These are phyloP conservation scores for Lodderomyces elongisporus DNA, from an alignment of 1,139 yeast genomes.

Conservation along the genomic window DNA sequence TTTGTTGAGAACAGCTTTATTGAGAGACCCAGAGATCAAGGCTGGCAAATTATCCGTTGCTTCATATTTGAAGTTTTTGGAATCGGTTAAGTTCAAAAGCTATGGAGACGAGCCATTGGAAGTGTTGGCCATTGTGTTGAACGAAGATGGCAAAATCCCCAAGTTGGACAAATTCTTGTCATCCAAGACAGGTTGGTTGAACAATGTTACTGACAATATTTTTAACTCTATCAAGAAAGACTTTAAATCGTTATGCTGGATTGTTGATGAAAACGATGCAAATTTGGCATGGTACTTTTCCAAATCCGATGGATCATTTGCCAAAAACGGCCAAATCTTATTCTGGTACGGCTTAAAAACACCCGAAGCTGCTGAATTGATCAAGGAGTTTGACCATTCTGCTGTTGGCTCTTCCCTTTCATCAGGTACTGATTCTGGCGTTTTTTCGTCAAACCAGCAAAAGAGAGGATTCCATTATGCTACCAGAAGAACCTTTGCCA, in stretches of 20 bases:
- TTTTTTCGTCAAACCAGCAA: constrained; percentile 34
- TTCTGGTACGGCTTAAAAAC: constrained; percentile 93
- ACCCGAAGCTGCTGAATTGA: constrained; percentile 57
- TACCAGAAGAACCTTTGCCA: constrained; percentile 17
- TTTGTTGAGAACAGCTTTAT: constrained; percentile 67
- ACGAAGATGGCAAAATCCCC: constrained; percentile 46
- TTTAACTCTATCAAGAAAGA: constrained; percentile 80
- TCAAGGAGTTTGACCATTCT: constrained; percentile 54
- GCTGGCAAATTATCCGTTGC: constrained; percentile 75
- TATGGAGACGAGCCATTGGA: constrained; percentile 96
- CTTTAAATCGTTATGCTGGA: constrained; percentile 74
- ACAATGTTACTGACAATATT: constrained; percentile 92
- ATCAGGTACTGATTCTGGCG: constrained; percentile 38
- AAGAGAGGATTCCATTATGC: constrained; percentile 35
- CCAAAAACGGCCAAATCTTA: constrained; percentile 81
- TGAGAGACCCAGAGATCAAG: constrained; percentile 70
- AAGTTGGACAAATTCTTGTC: constrained; percentile 82
- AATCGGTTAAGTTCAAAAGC: constrained; percentile 59
- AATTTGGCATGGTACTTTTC: constrained; percentile 90
- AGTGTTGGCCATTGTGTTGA: constrained; percentile 78
- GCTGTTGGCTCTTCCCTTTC: constrained; percentile 37
- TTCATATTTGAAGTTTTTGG: constrained; percentile 71
- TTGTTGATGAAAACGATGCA: constrained; percentile 83
- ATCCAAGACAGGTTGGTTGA: constrained; percentile 91
- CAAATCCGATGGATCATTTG: constrained; percentile 90